Conservation (phyloP, 345 rosid genomes). For the Euclidium syriacum region DNA sequence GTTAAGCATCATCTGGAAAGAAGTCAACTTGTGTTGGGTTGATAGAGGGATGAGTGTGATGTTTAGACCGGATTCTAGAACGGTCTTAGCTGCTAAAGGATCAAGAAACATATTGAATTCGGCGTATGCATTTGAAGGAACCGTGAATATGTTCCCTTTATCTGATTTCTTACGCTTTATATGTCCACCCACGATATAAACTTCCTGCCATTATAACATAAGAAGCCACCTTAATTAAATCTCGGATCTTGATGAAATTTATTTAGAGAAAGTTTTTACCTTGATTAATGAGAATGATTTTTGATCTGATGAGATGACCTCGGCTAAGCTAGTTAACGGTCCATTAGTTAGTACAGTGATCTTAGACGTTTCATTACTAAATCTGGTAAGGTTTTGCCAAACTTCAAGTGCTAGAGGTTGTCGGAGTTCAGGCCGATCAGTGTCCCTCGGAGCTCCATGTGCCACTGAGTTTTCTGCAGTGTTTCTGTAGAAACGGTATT, state of each 20-base stretch:
- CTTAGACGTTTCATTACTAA: conserved; percentile 43
- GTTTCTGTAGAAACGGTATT: too few relatives aligned
- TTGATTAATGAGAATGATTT: conserved; percentile 41
- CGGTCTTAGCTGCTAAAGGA: conserved; percentile 74
- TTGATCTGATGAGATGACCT: conserved; percentile 41
- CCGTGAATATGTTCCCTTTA: conserved; percentile 51
- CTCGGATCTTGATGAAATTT: neutral
- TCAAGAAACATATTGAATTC: conserved; percentile 92
- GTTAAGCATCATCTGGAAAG: conserved; percentile 36
- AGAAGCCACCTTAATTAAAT: neutral
- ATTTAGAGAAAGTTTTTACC: conserved; percentile 34
- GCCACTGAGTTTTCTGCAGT: conserved; percentile 65
- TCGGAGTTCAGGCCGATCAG: conserved; percentile 63
- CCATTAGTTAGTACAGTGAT: conserved; percentile 73
- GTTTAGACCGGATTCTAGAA: conserved; percentile 51
- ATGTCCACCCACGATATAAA: conserved; percentile 81
- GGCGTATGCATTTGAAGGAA: conserved; percentile 47
- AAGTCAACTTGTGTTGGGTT: conserved; percentile 44
- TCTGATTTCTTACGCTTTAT: conserved; percentile 33
- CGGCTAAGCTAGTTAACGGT: conserved; percentile 76
- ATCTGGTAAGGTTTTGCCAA: conserved; percentile 45
- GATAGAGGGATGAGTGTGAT: conserved; percentile 71
- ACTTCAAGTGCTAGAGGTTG: conserved; percentile 72
- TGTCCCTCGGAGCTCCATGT: conserved; percentile 67
- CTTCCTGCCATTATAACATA: conserved; percentile 48